Percentiles rank a stretch among this genome's conserved stretches.
These are phyloP conservation scores for Globisporangium paddicum DNA, from an alignment of 352 stramenopile species.

Conservation along the genomic window DNA sequence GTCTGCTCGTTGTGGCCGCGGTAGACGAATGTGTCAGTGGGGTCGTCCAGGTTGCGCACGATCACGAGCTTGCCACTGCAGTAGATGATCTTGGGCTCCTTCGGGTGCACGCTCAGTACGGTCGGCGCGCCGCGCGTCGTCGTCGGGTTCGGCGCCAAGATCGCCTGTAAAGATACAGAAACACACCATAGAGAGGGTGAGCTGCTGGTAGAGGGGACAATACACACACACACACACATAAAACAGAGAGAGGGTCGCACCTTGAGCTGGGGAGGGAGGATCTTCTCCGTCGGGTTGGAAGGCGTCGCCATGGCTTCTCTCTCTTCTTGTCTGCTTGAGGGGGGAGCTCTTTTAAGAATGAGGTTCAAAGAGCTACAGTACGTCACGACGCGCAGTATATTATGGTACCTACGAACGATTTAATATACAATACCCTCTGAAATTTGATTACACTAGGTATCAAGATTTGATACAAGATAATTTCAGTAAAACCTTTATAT, in stretches of 20 bases:
- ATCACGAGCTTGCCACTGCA: slow-evolving; percentile 90
- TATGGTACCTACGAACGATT: not conserved
- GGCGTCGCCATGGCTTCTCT: slow-evolving; percentile 33
- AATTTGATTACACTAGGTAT: not conserved
- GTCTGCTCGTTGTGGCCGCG: slow-evolving; percentile 92
- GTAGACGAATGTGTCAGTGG: slow-evolving; percentile 92
- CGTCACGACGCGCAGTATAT: not conserved
- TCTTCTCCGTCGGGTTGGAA: slow-evolving; percentile 64
- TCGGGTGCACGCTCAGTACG: slow-evolving; percentile 75
- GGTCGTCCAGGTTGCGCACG: slow-evolving; percentile 83
- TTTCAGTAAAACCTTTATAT: too few species aligned
- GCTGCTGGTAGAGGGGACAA: not conserved
- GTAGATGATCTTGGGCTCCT: slow-evolving; percentile 90
- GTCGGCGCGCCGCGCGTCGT: slow-evolving; percentile 67
- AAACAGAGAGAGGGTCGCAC: slow-evolving; percentile 12
- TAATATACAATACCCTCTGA: not conserved
- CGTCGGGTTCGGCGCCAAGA: slow-evolving; percentile 58
- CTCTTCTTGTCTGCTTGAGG: slow-evolving; percentile 4
- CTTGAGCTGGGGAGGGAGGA: slow-evolving; percentile 46
- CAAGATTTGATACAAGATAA: too few species aligned
- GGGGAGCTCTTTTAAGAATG: slow-evolving; percentile 5
- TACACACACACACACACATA: too few species aligned
- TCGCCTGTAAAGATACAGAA: slow-evolving; percentile 27
- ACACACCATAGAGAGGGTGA: too few species aligned
- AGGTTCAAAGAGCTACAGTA: not conserved